Percentiles rank a stretch among this genome's conserved stretches.
phyloP scores from a whole-genome alignment of 2,329 filamentous ascomycete genomes.

The Fusarium sp. region DNA sequence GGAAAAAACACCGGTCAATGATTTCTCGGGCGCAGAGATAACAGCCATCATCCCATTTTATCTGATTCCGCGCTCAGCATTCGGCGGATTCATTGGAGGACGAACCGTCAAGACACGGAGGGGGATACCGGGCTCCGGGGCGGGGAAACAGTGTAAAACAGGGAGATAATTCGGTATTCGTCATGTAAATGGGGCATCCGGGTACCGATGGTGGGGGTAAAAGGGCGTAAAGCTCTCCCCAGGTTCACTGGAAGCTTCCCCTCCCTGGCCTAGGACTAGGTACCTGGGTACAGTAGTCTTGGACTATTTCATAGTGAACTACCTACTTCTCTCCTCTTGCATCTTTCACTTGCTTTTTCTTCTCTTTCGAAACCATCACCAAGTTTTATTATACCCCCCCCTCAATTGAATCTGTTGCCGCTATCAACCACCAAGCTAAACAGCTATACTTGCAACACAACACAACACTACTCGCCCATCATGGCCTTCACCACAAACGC shows the following conservation, averaged over 20 bases:
- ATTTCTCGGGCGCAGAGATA: conserved; percentile 2
- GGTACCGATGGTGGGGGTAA: conserved; percentile 34
- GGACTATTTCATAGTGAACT: conserved; percentile 25
- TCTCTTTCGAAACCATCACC: not conserved
- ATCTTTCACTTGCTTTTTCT: conserved; percentile 3
- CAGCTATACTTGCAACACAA: not conserved
- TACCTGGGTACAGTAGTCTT: no score
- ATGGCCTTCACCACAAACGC: conserved; percentile 92
- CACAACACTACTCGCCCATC: conserved; percentile 37
- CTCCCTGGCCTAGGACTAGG: conserved; percentile 13
- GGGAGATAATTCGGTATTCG: conserved; percentile 41
- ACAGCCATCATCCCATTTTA: not conserved
- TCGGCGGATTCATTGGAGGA: not conserved
- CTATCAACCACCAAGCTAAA: no score
- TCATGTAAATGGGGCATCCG: conserved; percentile 23
- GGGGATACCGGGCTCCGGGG: conserved; percentile 27
- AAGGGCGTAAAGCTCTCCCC: conserved; percentile 9
- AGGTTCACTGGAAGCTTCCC: conserved; percentile 34
- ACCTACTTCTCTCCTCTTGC: conserved; percentile 14
- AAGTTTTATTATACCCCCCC: conserved; percentile 2
- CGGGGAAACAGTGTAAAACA: conserved; percentile 16
- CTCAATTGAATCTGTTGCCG: conserved; percentile 5
- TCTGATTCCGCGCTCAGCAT: not conserved
- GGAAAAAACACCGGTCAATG: not conserved
- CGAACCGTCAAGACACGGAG: conserved; percentile 18